Conservation (phyloP, 1,139 yeast species). For the Tardiomyces digboiensis region DNA sequence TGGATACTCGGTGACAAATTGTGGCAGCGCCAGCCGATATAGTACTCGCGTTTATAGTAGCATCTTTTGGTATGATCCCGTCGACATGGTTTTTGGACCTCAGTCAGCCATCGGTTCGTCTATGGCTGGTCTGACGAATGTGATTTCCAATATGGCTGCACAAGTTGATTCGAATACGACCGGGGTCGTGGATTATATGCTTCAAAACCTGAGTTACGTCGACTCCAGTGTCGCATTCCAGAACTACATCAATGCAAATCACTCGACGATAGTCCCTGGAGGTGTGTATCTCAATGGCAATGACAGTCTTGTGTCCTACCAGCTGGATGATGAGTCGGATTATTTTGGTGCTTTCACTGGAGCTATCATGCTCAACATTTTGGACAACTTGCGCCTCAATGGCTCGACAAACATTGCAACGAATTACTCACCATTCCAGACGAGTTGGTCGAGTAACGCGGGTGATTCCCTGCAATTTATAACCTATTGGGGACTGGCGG, state of each 20-base stretch:
- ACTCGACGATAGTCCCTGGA: constrained; percentile 21
- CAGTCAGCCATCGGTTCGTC: constrained; percentile 3
- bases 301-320: constrained; percentile 14
- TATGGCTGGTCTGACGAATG: constrained; percentile 11
- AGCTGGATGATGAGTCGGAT: constrained; percentile 15
- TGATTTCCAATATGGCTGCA: constrained; percentile 12
- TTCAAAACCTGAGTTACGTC: background rate
- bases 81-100: constrained; percentile 12
- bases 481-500: constrained; percentile 25
- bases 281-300: constrained; percentile 19
- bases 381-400: constrained; percentile 21
- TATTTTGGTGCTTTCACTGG: constrained; percentile 18
- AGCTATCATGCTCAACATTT: constrained; percentile 19
- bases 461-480: constrained; percentile 28
- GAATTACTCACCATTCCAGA: constrained; percentile 26
- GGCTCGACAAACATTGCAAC: constrained; percentile 21
- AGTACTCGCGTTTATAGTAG: constrained; percentile 14
- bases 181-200: background rate
- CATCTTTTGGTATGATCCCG: constrained; percentile 6
- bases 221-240: constrained; percentile 10
- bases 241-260: constrained; percentile 13
- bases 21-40: constrained; percentile 10
- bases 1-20: constrained; percentile 16
- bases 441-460: constrained; percentile 22
- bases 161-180: constrained; percentile 5